Percentiles rank a stretch among this genome's conserved stretches.
Conservation (phyloP, 176 grass and related monocot genomes). For the Musa acuminata region DNA sequence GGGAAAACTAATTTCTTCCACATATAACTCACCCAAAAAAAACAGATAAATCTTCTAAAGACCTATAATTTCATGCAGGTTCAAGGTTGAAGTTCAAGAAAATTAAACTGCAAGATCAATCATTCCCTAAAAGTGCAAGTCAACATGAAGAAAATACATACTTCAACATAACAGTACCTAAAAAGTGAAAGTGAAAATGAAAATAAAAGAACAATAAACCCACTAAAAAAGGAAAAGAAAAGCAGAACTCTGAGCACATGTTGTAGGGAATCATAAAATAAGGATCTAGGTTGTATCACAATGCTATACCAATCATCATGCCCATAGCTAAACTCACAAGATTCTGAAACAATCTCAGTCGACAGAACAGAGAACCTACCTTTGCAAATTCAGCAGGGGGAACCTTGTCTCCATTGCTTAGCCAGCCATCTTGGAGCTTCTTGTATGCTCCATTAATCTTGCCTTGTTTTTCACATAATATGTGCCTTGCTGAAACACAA, state of each 20-base stretch:
- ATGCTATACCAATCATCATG: background rate
- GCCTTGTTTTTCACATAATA: slow-evolving; percentile 89
- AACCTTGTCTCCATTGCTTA: slow-evolving; percentile 87
- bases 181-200: background rate
- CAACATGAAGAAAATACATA: too few species aligned
- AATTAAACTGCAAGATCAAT: too few species aligned
- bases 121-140: too few species aligned
- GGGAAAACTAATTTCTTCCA: background rate
- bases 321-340: background rate
- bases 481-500: slow-evolving; percentile 56
- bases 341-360: background rate
- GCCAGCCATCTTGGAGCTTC: slow-evolving; percentile 87
- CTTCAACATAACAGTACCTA: background rate
- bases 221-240: background rate
- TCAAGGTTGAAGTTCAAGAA: too few species aligned
- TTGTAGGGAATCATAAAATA: background rate
- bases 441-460: slow-evolving; percentile 98
- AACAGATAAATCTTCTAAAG: background rate
- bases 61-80: background rate
- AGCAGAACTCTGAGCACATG: background rate
- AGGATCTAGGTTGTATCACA: background rate
- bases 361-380: slow-evolving; percentile 25
- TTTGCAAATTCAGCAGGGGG: slow-evolving; percentile 94
- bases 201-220: background rate
- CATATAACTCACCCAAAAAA: background rate